Evolutionary conservation across 148 eudicot species (phyloP), one percentile per base, ranked within the genome.

Genomic region (Vaccinium macrocarpon): DNA sequence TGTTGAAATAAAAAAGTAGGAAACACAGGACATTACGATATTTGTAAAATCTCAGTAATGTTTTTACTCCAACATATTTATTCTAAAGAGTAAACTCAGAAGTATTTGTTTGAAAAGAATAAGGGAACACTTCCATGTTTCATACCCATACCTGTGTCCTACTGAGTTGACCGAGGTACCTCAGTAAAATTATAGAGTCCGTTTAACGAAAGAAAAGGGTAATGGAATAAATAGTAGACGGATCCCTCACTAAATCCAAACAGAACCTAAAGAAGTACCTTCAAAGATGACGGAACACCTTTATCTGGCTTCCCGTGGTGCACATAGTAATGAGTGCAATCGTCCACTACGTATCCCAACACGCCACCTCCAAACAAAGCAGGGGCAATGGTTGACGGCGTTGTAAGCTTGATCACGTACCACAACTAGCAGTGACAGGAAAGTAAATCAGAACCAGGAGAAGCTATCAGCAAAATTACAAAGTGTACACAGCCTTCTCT

Each of bases 241-340:
- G 46, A 42, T 23, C 29, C 12, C 15, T 64, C 25, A 13, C 23
- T 64, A 23, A 64, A 64, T 25, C 14, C 32, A 64, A 23, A 64
- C 5, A 11, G 23, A 64, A 12, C 29, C 71, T 46, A 38, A 84
- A 32, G 29, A 23, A 66, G 89, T 89, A 95, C 99, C 99, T 97
- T 97, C 42, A 97, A 93, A 83, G 84, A 81, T 84, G 89, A 88
- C 51, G 94, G 90, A 8, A 91, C 84, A 29, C 85, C 92, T 66
- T 86, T 89, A 18, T 89, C 79, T 71, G 99, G 99, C 85, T 97
- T 97, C 35, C 97, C 99, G 81, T 97, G 99, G 86, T 97, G 99
- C 86, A 97, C 82, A 86, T 93, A 97, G 85, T 97, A 97, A 90
- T 97, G 99, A 72, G 98, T 97, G 75, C 93, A 90, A 72, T 97